These are phyloP conservation scores for Phialocephala subalpina DNA, from an alignment of 2,329 filamentous ascomycete species.

Conservation along the genomic window DNA sequence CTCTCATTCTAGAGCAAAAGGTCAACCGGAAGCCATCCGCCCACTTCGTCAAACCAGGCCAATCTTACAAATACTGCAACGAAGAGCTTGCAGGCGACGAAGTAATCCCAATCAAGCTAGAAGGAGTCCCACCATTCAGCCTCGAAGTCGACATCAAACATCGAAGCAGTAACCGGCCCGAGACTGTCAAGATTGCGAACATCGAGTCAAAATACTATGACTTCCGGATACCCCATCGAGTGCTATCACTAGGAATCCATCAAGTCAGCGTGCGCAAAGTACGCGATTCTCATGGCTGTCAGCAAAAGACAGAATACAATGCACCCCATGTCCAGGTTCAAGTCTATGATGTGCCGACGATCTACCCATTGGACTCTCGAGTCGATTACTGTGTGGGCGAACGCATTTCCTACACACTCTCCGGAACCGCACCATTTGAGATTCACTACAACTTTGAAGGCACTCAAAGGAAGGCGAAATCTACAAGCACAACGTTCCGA, in stretches of 20 bases:
- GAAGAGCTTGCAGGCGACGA: constrained; percentile 84
- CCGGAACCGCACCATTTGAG: constrained; percentile 90
- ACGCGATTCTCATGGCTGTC: constrained; percentile 86
- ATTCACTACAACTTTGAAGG: constrained; percentile 91
- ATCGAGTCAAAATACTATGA: constrained; percentile 79
- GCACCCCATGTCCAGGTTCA: constrained; percentile 86
- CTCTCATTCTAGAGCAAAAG: constrained; percentile 78
- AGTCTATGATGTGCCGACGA: constrained; percentile 91
- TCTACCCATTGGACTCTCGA: constrained; percentile 85
- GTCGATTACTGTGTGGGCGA: constrained; percentile 96
- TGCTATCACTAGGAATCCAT: constrained; percentile 88
- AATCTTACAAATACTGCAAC: constrained; percentile 95
- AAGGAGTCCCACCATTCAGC: constrained; percentile 86
- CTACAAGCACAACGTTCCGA: constrained; percentile 83
- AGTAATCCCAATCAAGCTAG: constrained; percentile 84
- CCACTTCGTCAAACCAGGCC: constrained; percentile 83
- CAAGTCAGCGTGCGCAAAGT: constrained; percentile 90
- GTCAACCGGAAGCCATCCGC: constrained; percentile 87
- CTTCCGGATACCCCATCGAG: constrained; percentile 83
- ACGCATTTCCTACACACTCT: constrained; percentile 89
- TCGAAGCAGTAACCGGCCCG: constrained; percentile 79
- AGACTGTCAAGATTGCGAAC: constrained; percentile 82
- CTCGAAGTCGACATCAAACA: constrained; percentile 95
- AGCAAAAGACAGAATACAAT: constrained; percentile 75
- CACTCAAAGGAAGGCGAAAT: constrained; percentile 78